phyloP scores from a whole-genome alignment of 192 early-diverging fungal genomes.

The Gorgonomyces haynaldii region DNA sequence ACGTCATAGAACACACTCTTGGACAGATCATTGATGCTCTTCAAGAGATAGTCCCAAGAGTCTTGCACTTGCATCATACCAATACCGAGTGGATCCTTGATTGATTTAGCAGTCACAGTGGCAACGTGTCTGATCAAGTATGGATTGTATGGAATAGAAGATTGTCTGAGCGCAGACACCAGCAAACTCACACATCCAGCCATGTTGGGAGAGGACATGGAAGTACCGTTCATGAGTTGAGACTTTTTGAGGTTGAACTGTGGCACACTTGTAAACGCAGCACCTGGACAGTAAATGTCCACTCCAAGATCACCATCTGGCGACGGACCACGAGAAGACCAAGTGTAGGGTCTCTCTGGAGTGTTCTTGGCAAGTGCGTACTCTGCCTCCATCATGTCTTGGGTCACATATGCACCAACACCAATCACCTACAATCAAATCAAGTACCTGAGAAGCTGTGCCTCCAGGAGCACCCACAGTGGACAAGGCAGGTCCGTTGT shows the following conservation, averaged over 20 bases:
- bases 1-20: slow-evolving; percentile 59
- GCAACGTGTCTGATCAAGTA: slow-evolving; percentile 76
- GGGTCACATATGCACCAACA: slow-evolving; percentile 83
- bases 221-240: slow-evolving; percentile 79
- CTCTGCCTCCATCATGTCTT: slow-evolving; percentile 74
- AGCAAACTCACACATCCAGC: slow-evolving; percentile 78
- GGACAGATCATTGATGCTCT: not conserved
- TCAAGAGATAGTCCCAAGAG: slow-evolving; percentile 65
- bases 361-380: slow-evolving; percentile 73
- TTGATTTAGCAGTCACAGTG: slow-evolving; percentile 56
- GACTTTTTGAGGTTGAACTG: slow-evolving; percentile 59
- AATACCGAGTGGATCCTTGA: slow-evolving; percentile 65
- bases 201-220: slow-evolving; percentile 85
- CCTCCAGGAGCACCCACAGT: slow-evolving; percentile 79
- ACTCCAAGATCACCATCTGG: slow-evolving; percentile 75
- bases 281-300: slow-evolving; percentile 54
- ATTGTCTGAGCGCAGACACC: slow-evolving; percentile 74
- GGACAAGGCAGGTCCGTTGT: slow-evolving; percentile 79
- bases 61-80: slow-evolving; percentile 81
- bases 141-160: slow-evolving; percentile 56
- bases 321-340: slow-evolving; percentile 80
- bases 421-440: slow-evolving; percentile 50
- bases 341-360: slow-evolving; percentile 72
- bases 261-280: slow-evolving; percentile 83
- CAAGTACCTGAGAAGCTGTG: slow-evolving; percentile 19